Evolutionary conservation across 768 basidiomycete species (phyloP).

Genomic region (Rickenella mellea): DNA sequence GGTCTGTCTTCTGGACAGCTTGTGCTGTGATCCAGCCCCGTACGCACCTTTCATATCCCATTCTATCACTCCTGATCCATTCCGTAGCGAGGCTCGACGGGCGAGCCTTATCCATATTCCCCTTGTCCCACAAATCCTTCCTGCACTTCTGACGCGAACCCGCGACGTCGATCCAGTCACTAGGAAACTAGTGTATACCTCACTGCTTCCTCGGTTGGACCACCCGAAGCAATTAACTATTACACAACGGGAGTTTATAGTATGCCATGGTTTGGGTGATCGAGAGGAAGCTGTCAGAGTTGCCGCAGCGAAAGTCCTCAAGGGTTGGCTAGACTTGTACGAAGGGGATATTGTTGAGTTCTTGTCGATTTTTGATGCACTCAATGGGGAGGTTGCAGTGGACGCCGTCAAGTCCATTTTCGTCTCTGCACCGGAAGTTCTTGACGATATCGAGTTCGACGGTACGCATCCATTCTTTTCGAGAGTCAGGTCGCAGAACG

Average conservation of each 20-base stretch:
- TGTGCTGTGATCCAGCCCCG: constrained; percentile 35
- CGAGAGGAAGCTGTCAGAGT: constrained; percentile 33
- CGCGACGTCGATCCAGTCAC: constrained; percentile 36
- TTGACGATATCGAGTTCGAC: constrained; percentile 27
- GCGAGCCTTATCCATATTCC: constrained; percentile 36
- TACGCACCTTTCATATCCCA: constrained; percentile 15
- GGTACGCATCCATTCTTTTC: constrained; percentile 20
- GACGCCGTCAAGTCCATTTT: constrained; percentile 35
- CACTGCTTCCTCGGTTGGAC: constrained; percentile 20
- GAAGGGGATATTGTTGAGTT: constrained; percentile 20
- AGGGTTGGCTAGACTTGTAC: constrained; percentile 30
- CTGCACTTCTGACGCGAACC: constrained; percentile 32
- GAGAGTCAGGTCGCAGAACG: background rate
- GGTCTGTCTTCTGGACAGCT: constrained; percentile 25
- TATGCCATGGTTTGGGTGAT: constrained; percentile 37
- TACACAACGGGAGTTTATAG: constrained; percentile 31
- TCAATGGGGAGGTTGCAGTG: constrained; percentile 24
- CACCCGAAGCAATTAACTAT: constrained; percentile 26
- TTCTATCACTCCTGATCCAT: background rate
- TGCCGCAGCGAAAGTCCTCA: constrained; percentile 33
- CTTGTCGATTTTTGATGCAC: constrained; percentile 13
- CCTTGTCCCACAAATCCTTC: constrained; percentile 25
- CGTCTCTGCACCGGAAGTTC: constrained; percentile 26
- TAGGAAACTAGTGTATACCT: constrained; percentile 29
- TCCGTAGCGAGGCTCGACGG: constrained; percentile 39